Percentiles rank a stretch among this genome's conserved stretches.
Conservation (phyloP, 108 stramenopile genomes). For the Aurantiochytrium sp. region DNA sequence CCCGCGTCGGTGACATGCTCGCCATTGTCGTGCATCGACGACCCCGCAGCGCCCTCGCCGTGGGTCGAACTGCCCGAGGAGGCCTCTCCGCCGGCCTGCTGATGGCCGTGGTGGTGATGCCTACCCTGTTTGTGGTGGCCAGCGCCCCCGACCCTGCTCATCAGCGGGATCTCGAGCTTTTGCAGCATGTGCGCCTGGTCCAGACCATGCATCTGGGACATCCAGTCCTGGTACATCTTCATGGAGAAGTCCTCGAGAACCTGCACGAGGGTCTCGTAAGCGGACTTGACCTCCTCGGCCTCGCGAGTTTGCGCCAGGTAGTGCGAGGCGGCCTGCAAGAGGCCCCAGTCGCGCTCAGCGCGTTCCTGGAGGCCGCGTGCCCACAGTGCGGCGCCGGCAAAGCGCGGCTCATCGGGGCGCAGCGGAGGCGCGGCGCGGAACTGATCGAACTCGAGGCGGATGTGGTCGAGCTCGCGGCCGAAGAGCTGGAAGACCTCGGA, state of each 20-base stretch:
- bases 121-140: background rate
- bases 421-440: slow-evolving; percentile 50
- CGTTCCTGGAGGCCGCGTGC: slow-evolving; percentile 37
- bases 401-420: slow-evolving; percentile 57
- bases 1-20: background rate
- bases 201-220: slow-evolving; percentile 45
- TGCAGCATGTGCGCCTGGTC: slow-evolving; percentile 34
- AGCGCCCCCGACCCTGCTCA: slow-evolving; percentile 32
- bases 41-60: background rate
- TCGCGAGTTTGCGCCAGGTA: slow-evolving; percentile 41
- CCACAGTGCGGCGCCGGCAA: slow-evolving; percentile 67
- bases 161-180: slow-evolving; percentile 54
- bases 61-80: background rate
- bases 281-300: slow-evolving; percentile 47
- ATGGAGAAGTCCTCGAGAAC: slow-evolving; percentile 55
- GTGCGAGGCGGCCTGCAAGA: background rate
- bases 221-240: slow-evolving; percentile 52
- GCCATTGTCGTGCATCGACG: too few relatives aligned
- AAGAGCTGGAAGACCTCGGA: slow-evolving; percentile 44
- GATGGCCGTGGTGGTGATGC: background rate
- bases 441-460: slow-evolving; percentile 56
- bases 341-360: background rate
- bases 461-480: slow-evolving; percentile 16
- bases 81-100: background rate
- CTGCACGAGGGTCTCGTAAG: slow-evolving; percentile 46